Base-by-base conservation (phyloP, 768 basidiomycete genomes). In the Leucocoprinus sp. region DNA sequence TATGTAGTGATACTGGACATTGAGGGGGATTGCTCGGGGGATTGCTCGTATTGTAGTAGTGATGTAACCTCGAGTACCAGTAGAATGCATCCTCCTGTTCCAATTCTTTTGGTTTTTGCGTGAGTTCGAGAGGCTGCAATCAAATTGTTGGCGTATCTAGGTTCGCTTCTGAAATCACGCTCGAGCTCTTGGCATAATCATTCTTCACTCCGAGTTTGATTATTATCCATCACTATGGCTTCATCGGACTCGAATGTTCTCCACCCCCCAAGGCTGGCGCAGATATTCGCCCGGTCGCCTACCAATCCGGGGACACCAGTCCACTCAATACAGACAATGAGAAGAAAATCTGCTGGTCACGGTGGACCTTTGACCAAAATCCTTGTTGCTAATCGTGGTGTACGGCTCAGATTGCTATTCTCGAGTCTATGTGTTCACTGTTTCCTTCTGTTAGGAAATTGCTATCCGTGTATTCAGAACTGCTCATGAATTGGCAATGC, bases 391-490 rank as follows among this genome's bases (percentile, higher is more conserved):
- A 93, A 93, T 64, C 84, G 90, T 51, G 90, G 90, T 56, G 92
- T 90, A 70, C 43, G 86, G 57, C 22, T 35, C 44, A 8, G 26
- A 27, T 28, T 14, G 49, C 11, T 36, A 14, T 48, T 9, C 35
- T 49, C 51, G 45, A 44, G 26, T 43, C 35, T 35, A 47, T 43
- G 40, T 15, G 17, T 42, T 47, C 50, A 48, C n/a, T 43, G 23
- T 52, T n/a, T 44, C 54, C 41, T 43, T n/a, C n/a, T n/a, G 51
- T 28, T 59, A 92, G 90, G 93, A 99, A 85, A 99, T 99, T 64
- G 96, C 96, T 22, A 92, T 99, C 57, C 88, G 96, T 59, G 93
- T 99, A 33, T 98, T 99, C 76, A 76, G 93, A 58, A 97, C 93
- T 0, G 89, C 96, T 40, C 96, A 99, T 70, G 96, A 99, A 61